Evolutionary conservation across 2,329 filamentous ascomycete species (phyloP).

Genomic region (Pseudocercospora crystallina): DNA sequence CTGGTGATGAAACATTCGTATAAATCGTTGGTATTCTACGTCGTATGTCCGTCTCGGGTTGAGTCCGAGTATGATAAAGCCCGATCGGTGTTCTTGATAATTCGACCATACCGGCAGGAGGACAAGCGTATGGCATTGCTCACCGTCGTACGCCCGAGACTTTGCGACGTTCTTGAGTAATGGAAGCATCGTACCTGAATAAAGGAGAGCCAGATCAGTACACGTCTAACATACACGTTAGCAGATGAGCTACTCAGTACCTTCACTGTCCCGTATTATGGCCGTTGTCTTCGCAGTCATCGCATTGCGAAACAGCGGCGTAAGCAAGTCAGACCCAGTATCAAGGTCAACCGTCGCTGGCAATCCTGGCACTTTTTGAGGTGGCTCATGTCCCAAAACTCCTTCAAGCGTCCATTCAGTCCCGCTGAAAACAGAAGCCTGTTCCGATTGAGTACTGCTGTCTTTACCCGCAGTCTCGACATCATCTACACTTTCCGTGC

Average conservation of each 20-base stretch:
- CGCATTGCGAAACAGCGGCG: conserved; percentile 20
- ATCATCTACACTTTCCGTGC: background rate
- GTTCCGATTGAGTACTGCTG: conserved; percentile 3
- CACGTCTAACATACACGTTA: no score
- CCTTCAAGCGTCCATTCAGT: conserved; percentile 12
- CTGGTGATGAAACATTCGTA: conserved; percentile 34
- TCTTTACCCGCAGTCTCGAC: no score
- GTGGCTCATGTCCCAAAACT: background rate
- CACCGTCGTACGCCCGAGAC: conserved; percentile 21
- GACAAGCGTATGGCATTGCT: conserved; percentile 33
- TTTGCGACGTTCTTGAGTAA: background rate
- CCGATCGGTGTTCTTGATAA: conserved; percentile 12
- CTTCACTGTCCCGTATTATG: no score
- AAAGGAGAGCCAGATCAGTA: no score
- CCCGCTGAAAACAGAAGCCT: conserved; percentile 1
- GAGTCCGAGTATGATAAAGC: conserved; percentile 31
- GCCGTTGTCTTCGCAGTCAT: background rate
- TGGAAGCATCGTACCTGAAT: no score
- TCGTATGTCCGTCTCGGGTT: conserved; percentile 39
- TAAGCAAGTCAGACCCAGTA: background rate
- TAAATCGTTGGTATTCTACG: conserved; percentile 32
- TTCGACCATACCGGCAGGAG: conserved; percentile 35
- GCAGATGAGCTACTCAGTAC: no score
- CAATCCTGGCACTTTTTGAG: background rate
- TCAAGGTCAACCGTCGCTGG: conserved; percentile 5